These are phyloP conservation scores for Onygenales sp. DNA, from an alignment of 2,329 filamentous ascomycete species.

Conservation along the genomic window DNA sequence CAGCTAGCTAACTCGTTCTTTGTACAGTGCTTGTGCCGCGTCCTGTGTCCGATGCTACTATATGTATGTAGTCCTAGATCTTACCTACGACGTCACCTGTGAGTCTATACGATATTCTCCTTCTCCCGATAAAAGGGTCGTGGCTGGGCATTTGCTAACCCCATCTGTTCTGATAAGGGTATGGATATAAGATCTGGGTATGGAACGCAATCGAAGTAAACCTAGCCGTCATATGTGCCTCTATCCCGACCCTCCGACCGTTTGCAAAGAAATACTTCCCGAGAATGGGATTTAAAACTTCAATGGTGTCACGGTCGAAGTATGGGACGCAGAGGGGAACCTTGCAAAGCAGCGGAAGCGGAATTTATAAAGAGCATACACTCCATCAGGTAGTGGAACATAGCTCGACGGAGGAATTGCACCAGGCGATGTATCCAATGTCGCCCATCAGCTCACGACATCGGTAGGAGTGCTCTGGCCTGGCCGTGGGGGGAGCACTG, in stretches of 20 bases:
- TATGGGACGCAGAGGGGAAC: background rate
- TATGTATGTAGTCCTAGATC: slow-evolving; percentile 4
- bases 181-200: slow-evolving; percentile 13
- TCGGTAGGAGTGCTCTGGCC: no score
- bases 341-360: background rate
- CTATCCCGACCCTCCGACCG: slow-evolving; percentile 12
- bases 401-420: background rate
- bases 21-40: slow-evolving; percentile 9
- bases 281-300: slow-evolving; percentile 2
- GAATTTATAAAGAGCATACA: slow-evolving; percentile 7
- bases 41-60: slow-evolving; percentile 9
- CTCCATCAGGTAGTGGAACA: slow-evolving; percentile 4
- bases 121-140: background rate
- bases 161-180: slow-evolving; percentile 7
- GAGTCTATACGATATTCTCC: background rate
- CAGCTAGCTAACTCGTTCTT: background rate
- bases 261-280: slow-evolving; percentile 10
- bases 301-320: background rate
- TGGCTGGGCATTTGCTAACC: background rate
- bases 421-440: background rate
- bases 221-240: slow-evolving; percentile 15
- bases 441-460: background rate
- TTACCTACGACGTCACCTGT: slow-evolving; percentile 13
- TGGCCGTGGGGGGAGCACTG: no score
- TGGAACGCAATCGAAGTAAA: slow-evolving; percentile 15